phyloP scores from a whole-genome alignment of 2,329 filamentous ascomycete species.

The Pyrenochaeta sp. region DNA sequence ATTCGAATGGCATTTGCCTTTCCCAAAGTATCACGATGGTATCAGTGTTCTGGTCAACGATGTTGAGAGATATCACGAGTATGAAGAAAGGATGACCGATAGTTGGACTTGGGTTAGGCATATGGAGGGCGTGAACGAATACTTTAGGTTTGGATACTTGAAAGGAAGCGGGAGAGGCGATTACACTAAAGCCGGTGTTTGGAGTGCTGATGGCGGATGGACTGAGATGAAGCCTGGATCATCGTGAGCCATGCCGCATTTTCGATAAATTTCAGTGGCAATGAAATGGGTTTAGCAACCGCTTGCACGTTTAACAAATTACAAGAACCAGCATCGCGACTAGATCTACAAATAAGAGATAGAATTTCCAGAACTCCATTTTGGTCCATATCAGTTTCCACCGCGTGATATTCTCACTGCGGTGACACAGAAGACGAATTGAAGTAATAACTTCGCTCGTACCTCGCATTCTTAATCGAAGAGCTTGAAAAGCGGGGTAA shows the following conservation, averaged over 20 bases:
- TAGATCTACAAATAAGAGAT: too few species aligned
- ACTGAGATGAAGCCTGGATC: constrained; percentile 70
- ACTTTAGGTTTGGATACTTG: constrained; percentile 81
- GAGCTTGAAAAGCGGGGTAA: too few species aligned
- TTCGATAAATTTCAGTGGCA: too few species aligned
- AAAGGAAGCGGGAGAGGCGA: constrained; percentile 70
- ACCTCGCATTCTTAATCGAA: too few species aligned
- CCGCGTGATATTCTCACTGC: too few species aligned
- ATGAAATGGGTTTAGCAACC: too few species aligned
- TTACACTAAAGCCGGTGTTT: constrained; percentile 78
- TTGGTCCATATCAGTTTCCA: too few species aligned
- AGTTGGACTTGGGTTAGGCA: constrained; percentile 69
- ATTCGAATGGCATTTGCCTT: constrained; percentile 65
- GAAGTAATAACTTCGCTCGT: too few species aligned
- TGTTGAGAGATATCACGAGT: constrained; percentile 80
- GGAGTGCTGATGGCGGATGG: constrained; percentile 73
- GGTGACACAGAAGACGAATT: too few species aligned
- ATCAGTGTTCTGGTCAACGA: constrained; percentile 85
- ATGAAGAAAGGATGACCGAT: constrained; percentile 58
- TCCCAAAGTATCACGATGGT: constrained; percentile 69
- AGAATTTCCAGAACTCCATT: too few species aligned
- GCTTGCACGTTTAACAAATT: too few species aligned
- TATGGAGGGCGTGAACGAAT: constrained; percentile 64
- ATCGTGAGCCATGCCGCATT: constrained; percentile 17
- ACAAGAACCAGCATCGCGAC: too few species aligned